Base-by-base conservation (phyloP, 2,329 filamentous ascomycete species). In the Xylaria sp. region DNA sequence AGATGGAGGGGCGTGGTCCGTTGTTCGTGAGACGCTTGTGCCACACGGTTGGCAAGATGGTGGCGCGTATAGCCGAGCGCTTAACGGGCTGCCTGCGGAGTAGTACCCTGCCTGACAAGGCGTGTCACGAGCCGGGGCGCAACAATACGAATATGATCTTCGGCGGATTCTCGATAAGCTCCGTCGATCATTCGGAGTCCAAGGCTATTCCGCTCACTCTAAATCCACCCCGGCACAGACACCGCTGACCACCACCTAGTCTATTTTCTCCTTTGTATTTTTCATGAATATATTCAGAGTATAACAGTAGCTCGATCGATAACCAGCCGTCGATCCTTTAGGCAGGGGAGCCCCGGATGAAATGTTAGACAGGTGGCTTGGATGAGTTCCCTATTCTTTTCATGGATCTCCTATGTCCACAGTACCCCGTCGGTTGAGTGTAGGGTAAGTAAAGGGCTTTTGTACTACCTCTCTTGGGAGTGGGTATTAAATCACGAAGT, bases 61-160 rank as follows among this genome's bases (percentile, higher is more conserved):
- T 64, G 60, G 67, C 61, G 57, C 60, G 64, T 53, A 67, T 69
- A 64, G 60, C 64, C 64, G 64, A 64, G 67, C 67, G 61, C 64
- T 69, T 69, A 61, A 64, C 27, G 24, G 48, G 30, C 45, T 59
- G 58, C 58, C 30, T 48, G 39, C 27, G 8, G n/a, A 27, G 30
- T 55, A 34, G 8, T 8, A 7, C 39, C 12, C 39, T 42, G 39
- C 39, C 39, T 12, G 19, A 3, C n/a, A 21, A 12, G 27, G n/a
- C 30, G 36, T 14, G 53, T 34, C 61, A 21, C 32, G 32, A 54
- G 54, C 34, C 19, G 42, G 34, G 36, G 27, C 17, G 45, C 7
- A n/a, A 39, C 51, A 53, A 65, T 65, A 68, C 61, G 57, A 68
- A 53, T 34, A 39, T 27, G 34, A 65, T 65, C 51, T 42, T 53